Conservation (phyloP, 371 early-diverging fungal species). For the Rhizopus arrhizus region DNA sequence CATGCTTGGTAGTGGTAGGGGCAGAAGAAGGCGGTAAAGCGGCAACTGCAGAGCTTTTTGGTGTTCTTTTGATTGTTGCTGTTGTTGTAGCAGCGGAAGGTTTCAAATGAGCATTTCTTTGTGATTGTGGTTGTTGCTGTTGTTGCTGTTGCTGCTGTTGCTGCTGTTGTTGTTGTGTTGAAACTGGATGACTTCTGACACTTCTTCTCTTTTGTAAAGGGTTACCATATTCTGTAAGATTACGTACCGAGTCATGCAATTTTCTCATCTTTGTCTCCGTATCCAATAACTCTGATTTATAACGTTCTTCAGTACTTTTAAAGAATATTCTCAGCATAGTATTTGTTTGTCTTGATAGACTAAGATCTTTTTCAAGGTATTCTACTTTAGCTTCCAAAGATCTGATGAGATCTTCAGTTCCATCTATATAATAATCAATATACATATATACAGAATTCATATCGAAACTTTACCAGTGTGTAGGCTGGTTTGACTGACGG, state of each 20-base stretch:
- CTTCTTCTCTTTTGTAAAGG: constrained; percentile 30
- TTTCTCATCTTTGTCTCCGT: constrained; percentile 33
- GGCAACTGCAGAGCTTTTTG: neutral
- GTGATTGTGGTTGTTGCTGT: neutral
- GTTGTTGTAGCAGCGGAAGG: constrained; percentile 2
- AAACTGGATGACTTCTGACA: constrained; percentile 5
- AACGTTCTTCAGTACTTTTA: constrained; percentile 32
- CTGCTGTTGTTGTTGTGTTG: constrained; percentile 11
- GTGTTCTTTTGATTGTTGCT: neutral
- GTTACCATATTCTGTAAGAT: constrained; percentile 33
- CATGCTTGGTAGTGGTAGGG: too few species aligned
- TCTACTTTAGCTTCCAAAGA: constrained; percentile 31
- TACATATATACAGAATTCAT: neutral
- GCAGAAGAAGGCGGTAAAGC: neutral
- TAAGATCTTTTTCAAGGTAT: constrained; percentile 31
- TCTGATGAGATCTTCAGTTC: constrained; percentile 18
- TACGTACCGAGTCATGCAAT: constrained; percentile 28
- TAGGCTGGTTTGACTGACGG: neutral
- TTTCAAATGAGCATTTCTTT: neutral
- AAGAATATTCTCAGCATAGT: constrained; percentile 31
- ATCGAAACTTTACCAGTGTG: neutral
- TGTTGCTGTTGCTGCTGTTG: constrained; percentile 12
- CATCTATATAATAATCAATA: constrained; percentile 8
- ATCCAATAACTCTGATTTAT: constrained; percentile 26
- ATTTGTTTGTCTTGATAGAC: constrained; percentile 29